Percentiles rank a stretch among this genome's conserved stretches.
phyloP scores from a whole-genome alignment of 2,329 filamentous ascomycete species.

The Penicillium sp. region DNA sequence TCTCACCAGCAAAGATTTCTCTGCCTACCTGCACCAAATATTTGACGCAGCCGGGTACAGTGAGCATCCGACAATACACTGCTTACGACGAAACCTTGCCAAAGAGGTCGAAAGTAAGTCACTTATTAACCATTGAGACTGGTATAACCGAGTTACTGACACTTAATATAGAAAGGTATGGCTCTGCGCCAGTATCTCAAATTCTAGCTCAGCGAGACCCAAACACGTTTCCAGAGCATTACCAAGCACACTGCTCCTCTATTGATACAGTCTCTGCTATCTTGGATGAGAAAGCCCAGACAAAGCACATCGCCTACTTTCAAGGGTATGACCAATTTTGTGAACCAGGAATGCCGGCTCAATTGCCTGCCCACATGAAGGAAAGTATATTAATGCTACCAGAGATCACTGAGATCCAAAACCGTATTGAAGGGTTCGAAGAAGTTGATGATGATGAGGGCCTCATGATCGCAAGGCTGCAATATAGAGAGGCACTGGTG shows the following conservation, averaged over 20 bases:
- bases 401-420: no score
- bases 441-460: no score
- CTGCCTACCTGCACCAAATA: conserved; percentile 10
- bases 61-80: neutral
- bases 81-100: no score
- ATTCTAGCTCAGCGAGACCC: conserved; percentile 24
- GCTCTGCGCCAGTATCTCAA: conserved; percentile 25
- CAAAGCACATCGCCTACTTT: conserved; percentile 20
- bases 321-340: conserved; percentile 19
- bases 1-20: conserved; percentile 16
- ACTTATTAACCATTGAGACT: no score
- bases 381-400: conserved; percentile 20
- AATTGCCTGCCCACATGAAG: conserved; percentile 19
- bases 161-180: conserved; percentile 25
- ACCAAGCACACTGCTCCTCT: conserved; percentile 24
- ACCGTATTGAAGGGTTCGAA: no score
- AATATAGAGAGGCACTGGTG: conserved; percentile 21
- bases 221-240: conserved; percentile 21
- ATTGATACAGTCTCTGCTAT: conserved; percentile 25
- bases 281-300: conserved; percentile 21
- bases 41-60: conserved; percentile 17
- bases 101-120: no score
- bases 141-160: no score
- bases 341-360: conserved; percentile 14
- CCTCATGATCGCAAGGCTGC: conserved; percentile 12